phyloP scores from a whole-genome alignment of 2,329 filamentous ascomycete genomes.

The Leptographium radiaticola region DNA sequence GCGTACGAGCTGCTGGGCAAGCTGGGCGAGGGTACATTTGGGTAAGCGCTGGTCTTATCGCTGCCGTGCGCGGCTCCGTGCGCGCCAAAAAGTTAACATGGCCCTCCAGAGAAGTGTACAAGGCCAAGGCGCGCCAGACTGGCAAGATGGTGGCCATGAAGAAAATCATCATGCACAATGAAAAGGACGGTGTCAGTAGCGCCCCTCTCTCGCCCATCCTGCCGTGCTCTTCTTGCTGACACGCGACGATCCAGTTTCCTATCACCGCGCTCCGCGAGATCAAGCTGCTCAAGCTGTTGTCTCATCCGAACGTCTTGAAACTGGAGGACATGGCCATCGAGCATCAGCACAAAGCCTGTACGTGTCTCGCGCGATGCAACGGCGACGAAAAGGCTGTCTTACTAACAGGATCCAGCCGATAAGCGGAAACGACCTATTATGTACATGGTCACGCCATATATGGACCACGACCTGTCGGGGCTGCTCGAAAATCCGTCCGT shows the following conservation, averaged over 20 bases:
- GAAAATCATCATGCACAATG: constrained; percentile 99
- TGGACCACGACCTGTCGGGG: constrained; percentile 97
- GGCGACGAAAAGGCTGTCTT: not conserved
- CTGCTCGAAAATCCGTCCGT: constrained; percentile 91
- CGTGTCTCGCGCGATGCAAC: constrained; percentile 11
- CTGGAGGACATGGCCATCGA: constrained; percentile 97
- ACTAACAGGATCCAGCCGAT: constrained; percentile 38
- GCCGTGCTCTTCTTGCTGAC: constrained; percentile 8
- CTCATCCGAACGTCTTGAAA: constrained; percentile 73
- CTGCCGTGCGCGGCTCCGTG: not conserved
- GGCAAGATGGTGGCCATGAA: constrained; percentile 76
- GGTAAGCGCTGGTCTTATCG: constrained; percentile 34
- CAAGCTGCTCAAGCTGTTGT: constrained; percentile 91
- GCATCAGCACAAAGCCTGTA: constrained; percentile 48
- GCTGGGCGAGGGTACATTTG: constrained; percentile 91
- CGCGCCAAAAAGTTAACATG: constrained; percentile 6
- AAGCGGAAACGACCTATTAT: constrained; percentile 75
- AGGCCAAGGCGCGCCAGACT: constrained; percentile 64
- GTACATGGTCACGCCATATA: constrained; percentile 98
- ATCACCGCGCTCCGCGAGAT: constrained; percentile 96
- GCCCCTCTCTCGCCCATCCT: not conserved
- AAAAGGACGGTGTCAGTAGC: constrained; percentile 74
- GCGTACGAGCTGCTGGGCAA: constrained; percentile 73
- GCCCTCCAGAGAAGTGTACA: constrained; percentile 64
- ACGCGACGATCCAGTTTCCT: constrained; percentile 50